phyloP scores from a whole-genome alignment of 805 yeast genomes.

The Sugiyamaella smithiae region DNA sequence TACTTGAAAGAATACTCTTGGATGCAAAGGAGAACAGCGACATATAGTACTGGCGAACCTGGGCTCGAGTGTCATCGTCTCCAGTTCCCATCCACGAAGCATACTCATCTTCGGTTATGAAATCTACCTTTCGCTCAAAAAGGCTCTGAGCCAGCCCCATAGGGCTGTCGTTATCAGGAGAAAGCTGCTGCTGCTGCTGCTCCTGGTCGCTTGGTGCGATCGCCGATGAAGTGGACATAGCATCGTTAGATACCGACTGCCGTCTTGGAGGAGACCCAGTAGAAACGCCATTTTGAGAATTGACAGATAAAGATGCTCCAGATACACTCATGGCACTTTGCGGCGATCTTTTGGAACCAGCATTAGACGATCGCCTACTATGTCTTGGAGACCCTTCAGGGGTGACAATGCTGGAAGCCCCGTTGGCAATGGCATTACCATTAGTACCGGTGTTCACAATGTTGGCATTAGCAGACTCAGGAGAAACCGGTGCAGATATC shows the following conservation, averaged over 20 bases:
- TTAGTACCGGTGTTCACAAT: slow-evolving; percentile 46
- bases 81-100: slow-evolving; percentile 41
- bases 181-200: too few species aligned
- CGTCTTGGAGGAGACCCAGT: too few species aligned
- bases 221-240: background rate
- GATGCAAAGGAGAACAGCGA: slow-evolving; percentile 43
- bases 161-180: background rate
- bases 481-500: too few species aligned
- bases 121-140: slow-evolving; percentile 17
- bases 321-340: background rate
- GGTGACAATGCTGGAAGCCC: background rate
- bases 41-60: slow-evolving; percentile 39
- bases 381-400: background rate
- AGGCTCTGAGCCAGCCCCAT: slow-evolving; percentile 16
- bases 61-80: slow-evolving; percentile 26
- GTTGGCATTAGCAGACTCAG: too few species aligned
- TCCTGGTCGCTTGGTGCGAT: background rate
- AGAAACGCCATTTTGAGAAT: too few species aligned
- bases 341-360: background rate
- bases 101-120: slow-evolving; percentile 39
- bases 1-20: slow-evolving; percentile 51
- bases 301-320: too few species aligned
- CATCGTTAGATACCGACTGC: too few species aligned
- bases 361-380: too few species aligned
- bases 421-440: slow-evolving; percentile 42